Percentiles rank a stretch among this genome's conserved stretches.
Conservation (phyloP, 2,329 filamentous ascomycete species). For the Trichocomaceae sp. region DNA sequence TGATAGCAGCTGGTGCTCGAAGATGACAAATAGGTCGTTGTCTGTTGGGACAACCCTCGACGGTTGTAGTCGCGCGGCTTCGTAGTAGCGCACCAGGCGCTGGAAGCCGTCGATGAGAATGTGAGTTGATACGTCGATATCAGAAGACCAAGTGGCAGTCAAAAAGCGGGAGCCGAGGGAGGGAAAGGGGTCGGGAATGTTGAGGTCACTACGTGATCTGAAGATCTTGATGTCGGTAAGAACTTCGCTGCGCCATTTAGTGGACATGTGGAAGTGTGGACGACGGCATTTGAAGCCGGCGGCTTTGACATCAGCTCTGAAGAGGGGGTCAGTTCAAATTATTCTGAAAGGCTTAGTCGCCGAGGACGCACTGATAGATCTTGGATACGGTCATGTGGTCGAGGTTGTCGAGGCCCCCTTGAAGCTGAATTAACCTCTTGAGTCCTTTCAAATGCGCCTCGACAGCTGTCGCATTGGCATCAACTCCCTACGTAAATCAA, state of each 20-base stretch:
- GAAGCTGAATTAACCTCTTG: constrained; percentile 12
- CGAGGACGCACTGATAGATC: constrained; percentile 15
- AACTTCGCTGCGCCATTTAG: constrained; percentile 14
- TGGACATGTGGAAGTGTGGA: constrained; percentile 12
- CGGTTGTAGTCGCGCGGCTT: constrained; percentile 5
- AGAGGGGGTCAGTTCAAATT: too few species aligned
- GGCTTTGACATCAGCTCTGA: constrained; percentile 13
- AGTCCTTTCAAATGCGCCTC: constrained; percentile 16
- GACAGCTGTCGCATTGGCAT: constrained; percentile 15
- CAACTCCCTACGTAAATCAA: constrained; percentile 12
- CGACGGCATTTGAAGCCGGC: constrained; percentile 12
- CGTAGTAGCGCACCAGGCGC: constrained; percentile 15
- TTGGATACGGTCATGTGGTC: constrained; percentile 16
- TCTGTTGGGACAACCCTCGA: constrained; percentile 15
- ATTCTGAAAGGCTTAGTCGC: not conserved
- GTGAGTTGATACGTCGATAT: constrained; percentile 5
- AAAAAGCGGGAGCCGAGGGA: too few species aligned
- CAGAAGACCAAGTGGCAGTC: not conserved
- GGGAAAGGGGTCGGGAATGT: too few species aligned
- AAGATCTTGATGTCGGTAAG: not conserved
- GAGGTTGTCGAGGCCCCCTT: constrained; percentile 16
- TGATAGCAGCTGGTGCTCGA: constrained; percentile 14
- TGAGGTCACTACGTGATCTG: too few species aligned
- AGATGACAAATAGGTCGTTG: constrained; percentile 16
- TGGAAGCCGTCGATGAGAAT: constrained; percentile 12